These are phyloP conservation scores for Giardia duodenalis DNA, from an alignment of 208 protist species.

Conservation along the genomic window DNA sequence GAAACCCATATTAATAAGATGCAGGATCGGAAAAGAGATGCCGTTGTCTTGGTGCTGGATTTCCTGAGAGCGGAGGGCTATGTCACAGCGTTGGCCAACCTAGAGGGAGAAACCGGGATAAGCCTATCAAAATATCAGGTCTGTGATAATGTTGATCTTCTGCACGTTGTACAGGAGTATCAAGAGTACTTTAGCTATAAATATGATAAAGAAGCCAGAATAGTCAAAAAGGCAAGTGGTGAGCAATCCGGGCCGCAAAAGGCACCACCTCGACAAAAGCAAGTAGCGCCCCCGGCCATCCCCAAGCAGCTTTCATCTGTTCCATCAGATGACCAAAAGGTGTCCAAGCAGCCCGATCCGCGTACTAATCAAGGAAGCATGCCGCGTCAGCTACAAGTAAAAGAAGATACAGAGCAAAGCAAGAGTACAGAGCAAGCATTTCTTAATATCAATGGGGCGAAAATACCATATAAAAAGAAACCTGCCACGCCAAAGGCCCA, in stretches of 20 bases:
- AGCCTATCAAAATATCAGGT: not conserved
- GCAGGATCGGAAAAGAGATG: not conserved
- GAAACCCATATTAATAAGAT: not conserved
- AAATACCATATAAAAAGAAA: not conserved
- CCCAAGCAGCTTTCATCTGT: not conserved
- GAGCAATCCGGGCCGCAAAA: not conserved
- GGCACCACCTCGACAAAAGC: not conserved
- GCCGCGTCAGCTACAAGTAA: not conserved
- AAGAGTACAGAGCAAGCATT: not conserved
- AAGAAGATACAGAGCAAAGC: not conserved
- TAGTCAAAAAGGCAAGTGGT: not conserved
- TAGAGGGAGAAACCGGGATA: not conserved
- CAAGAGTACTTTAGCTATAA: conserved; percentile 25
- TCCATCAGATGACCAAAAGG: not conserved
- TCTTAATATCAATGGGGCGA: not conserved
- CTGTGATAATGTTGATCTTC: conserved; percentile 22
- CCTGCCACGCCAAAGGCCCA: not conserved
- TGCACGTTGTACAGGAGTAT: not conserved
- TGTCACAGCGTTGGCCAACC: not conserved
- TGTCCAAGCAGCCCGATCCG: not conserved
- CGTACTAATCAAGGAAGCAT: not conserved
- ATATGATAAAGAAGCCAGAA: not conserved
- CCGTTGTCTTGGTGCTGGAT: not conserved
- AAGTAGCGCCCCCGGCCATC: not conserved
- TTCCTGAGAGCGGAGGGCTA: conserved; percentile 10